Evolutionary conservation across 805 yeast genomes (phyloP).

Genomic region (Saturnispora hagleri): DNA sequence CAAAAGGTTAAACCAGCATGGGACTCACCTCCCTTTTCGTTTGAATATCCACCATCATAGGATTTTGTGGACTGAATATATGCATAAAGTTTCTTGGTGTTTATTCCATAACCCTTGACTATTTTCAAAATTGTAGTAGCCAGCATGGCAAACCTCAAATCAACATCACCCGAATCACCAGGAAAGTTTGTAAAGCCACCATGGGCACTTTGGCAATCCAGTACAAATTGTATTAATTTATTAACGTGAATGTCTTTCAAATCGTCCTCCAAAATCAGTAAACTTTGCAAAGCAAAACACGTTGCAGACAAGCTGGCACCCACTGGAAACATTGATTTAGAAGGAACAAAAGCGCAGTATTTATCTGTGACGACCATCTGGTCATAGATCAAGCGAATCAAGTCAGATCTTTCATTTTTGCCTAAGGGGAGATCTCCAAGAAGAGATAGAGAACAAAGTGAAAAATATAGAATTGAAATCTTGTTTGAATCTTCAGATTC

Average conservation of each 20-base stretch:
- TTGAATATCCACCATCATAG: conserved; percentile 69
- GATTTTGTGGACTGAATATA: conserved; percentile 32
- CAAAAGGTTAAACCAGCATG: conserved; percentile 88
- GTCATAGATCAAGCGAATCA: conserved; percentile 37
- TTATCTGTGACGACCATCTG: conserved; percentile 33
- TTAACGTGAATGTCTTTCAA: conserved; percentile 31
- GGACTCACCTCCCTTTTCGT: conserved; percentile 41
- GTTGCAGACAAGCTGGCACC: conserved; percentile 41
- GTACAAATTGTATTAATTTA: conserved; percentile 45
- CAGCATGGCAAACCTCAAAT: conserved; percentile 64
- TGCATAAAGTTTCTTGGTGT: conserved; percentile 30
- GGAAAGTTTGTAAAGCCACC: conserved; percentile 48
- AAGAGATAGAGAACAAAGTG: conserved; percentile 51
- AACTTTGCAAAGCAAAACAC: conserved; percentile 56
- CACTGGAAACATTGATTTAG: neutral
- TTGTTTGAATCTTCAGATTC: conserved; percentile 63
- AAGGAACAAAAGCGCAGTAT: conserved; percentile 34
- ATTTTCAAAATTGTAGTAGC: conserved; percentile 57
- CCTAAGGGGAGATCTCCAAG: conserved; percentile 17
- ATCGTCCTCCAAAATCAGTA: conserved; percentile 42
- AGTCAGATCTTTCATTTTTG: conserved; percentile 9
- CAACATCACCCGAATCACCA: conserved; percentile 40
- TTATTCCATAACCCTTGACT: conserved; percentile 34
- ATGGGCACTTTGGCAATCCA: conserved; percentile 47
- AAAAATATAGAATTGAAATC: conserved; percentile 61